Evolutionary conservation across 1,284 basidiomycete genomes (phyloP), one percentile per base, ranked within the genome.

Genomic region (Inonotus obliquus): DNA sequence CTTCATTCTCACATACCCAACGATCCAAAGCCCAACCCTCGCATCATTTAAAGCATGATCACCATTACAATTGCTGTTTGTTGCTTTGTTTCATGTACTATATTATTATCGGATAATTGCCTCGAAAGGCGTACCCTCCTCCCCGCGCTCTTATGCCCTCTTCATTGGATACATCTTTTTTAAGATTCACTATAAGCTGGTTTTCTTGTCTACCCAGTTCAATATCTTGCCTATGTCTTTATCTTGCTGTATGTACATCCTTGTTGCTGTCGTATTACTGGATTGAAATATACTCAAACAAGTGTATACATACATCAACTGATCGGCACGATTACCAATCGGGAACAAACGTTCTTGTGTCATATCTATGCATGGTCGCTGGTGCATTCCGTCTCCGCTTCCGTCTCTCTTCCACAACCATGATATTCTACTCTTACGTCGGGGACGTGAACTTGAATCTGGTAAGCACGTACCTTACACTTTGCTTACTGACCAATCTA

Each of bases 381-480:
- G 4, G 32, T 32, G 32, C 32, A 32, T 32, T 23, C 35, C 57
- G 29, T 45, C 25, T 35, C 21, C 55, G 13, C 25, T 35, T 55
- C 32, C 19, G 27, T 35, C 25, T 57, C 29, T 48, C 45, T 54
- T 25, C 60, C 19, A 2, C 25, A 49, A 9, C 17, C 37, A 64
- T 64, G 63, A 25, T 41, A 17, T 52, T 35, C 1, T 67, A 61
- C 39, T 59, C 62, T 19, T 72, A 72, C 58, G 65, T 68, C 7
- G 69, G 69, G 23, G 54, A 62, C 25, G 67, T 72, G n/a, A 71
- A 72, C 61, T 55, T 63, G 1, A 72, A 72, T 59, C 68, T 72
- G 23, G 71, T 72, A 47, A 65, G 70, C 60, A 38, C 6, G 14
- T n/a, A 39, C 7, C 13, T 23, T 14, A 32, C 14, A 21, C 21